phyloP scores from a whole-genome alignment of 2,329 filamentous ascomycete genomes.

The Talaromyces sp. region DNA sequence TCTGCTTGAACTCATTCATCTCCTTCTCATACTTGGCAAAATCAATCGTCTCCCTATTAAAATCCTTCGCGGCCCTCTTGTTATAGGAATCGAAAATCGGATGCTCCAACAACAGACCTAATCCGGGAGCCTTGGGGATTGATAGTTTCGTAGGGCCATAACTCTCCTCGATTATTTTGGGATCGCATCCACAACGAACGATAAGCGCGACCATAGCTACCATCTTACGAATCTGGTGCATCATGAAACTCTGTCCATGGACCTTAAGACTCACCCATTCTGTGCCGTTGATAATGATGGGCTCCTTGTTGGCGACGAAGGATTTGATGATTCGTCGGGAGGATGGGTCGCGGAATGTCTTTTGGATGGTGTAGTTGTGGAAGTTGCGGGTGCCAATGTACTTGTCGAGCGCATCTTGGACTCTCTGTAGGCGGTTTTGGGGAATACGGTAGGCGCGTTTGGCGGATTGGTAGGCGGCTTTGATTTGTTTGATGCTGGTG shows the following conservation, averaged over 20 bases:
- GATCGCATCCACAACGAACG: constrained; percentile 76
- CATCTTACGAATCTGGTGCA: constrained; percentile 99
- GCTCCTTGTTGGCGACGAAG: constrained; percentile 71
- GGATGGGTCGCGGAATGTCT: constrained; percentile 73
- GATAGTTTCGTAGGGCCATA: constrained; percentile 71
- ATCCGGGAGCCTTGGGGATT: constrained; percentile 88
- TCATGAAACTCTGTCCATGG: constrained; percentile 99
- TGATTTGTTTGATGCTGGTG: constrained; percentile 67
- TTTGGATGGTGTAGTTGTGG: constrained; percentile 97
- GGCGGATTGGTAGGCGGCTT: constrained; percentile 74
- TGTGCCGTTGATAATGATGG: constrained; percentile 82
- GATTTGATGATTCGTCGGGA: constrained; percentile 89
- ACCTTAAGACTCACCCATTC: constrained; percentile 96
- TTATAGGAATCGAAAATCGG: constrained; percentile 94
- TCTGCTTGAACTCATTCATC: constrained; percentile 84
- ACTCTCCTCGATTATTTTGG: constrained; percentile 67
- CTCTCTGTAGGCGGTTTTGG: constrained; percentile 63
- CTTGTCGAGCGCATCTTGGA: constrained; percentile 69
- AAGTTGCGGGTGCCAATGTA: constrained; percentile 87
- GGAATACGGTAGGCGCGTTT: constrained; percentile 84
- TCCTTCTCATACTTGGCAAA: constrained; percentile 74
- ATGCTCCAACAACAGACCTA: constrained; percentile 82
- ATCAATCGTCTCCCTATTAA: constrained; percentile 66
- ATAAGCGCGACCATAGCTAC: constrained; percentile 85
- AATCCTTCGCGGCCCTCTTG: constrained; percentile 58